Base-by-base conservation (phyloP, 371 early-diverging fungal species). In the Blakeslea trispora region DNA sequence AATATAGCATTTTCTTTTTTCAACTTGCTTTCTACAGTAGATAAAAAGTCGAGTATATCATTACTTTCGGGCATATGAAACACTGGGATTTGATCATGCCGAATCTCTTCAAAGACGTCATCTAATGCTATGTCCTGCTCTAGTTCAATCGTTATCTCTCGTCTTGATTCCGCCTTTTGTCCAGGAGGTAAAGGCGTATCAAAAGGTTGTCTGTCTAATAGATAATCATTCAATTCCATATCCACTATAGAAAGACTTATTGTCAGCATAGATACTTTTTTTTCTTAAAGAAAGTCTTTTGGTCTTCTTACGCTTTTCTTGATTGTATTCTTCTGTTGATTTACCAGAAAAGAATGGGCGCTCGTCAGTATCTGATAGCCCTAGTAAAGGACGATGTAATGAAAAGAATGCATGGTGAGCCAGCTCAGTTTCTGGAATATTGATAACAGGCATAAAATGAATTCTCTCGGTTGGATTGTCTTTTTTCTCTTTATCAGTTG, bases 401-500 rank as follows among this genome's bases (percentile, higher is more conserved):
- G 80, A 72, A 46, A 79, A 79, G 53, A 79, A 79, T 5, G 77
- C 68, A 60, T 76, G 68, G 44, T 76, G 72, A 23, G 77, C 77
- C 39, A 79, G 65, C 52, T 79, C 80, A 15, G 61, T 68, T 52
- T 77, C 68, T 5, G 80, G 80, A 48, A 79, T 74, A 55, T 77
- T 79, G 57, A 79, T 67, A 8, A 79, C 80, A 28, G 80, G 75
- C 65, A 79, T 66, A 65, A 78, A 72, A 3, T 73, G 55, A 22
- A 55, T 53, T 24, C 52, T 55, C 50, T 31, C 31, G 32, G 35
- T 41, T 35, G 37, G 21, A 13, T 45, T 46, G 5, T 45, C 37
- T 54, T 50, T 19, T 0, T 50, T 32, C 9, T 37, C 31, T 28
- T 24, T 45, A 41, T 32, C 22, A 22, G 54, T 24, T 24, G 46